Evolutionary conservation across 2,329 filamentous ascomycete genomes (phyloP).

Genomic region (Botryotinia narcissicola): DNA sequence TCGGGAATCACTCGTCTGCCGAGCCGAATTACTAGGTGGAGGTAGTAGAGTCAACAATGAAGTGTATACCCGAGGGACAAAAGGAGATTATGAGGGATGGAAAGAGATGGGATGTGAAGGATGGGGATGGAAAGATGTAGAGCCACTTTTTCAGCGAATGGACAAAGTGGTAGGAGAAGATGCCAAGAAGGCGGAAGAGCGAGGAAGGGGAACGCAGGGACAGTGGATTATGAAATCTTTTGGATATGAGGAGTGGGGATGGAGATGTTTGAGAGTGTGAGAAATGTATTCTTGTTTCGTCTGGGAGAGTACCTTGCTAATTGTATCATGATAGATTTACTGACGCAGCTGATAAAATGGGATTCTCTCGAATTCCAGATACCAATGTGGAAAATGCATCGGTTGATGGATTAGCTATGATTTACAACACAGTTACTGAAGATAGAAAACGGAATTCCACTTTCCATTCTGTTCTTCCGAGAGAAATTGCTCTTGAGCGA

Average conservation of each 20-base stretch:
- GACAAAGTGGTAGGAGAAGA: slow-evolving; percentile 3
- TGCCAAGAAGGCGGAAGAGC: too few species aligned
- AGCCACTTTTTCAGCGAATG: slow-evolving; percentile 43
- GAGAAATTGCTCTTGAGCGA: slow-evolving; percentile 15
- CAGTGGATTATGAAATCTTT: not conserved
- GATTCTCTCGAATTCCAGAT: slow-evolving; percentile 16
- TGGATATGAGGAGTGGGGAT: not conserved
- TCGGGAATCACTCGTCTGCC: not conserved
- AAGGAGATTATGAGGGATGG: slow-evolving; percentile 47
- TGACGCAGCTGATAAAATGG: slow-evolving; percentile 6
- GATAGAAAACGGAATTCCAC: slow-evolving; percentile 19
- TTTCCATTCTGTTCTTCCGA: slow-evolving; percentile 20
- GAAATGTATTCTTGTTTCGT: not conserved
- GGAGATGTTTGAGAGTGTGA: slow-evolving; percentile 1
- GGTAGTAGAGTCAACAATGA: slow-evolving; percentile 44
- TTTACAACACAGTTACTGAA: slow-evolving; percentile 17
- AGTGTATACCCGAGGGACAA: slow-evolving; percentile 40
- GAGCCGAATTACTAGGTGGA: slow-evolving; percentile 38
- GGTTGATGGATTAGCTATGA: slow-evolving; percentile 14
- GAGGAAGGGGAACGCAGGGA: not conserved
- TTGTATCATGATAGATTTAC: not conserved
- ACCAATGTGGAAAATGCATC: slow-evolving; percentile 12
- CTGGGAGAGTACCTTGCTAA: not conserved
- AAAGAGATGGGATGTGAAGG: slow-evolving; percentile 45
- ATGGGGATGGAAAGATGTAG: slow-evolving; percentile 44